Percentiles rank a stretch among this genome's conserved stretches.
phyloP scores from a whole-genome alignment of 2,329 filamentous ascomycete species.

The Daldinia eschscholtzii region DNA sequence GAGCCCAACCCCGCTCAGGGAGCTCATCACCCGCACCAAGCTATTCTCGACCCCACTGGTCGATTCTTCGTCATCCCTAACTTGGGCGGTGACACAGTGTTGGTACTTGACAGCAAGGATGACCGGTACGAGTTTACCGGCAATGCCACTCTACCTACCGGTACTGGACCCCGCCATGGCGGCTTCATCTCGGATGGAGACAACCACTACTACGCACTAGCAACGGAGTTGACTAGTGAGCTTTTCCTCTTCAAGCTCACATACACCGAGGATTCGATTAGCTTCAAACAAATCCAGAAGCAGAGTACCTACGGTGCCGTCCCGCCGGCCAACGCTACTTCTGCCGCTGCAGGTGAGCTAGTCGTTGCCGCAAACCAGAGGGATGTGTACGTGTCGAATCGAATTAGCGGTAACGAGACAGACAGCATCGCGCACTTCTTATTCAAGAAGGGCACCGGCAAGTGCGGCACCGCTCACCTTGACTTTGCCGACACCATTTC shows the following conservation, averaged over 20 bases:
- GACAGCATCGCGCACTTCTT: slow-evolving; percentile 65
- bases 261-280: slow-evolving; percentile 55
- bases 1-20: slow-evolving; percentile 49
- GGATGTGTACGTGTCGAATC: slow-evolving; percentile 66
- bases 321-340: slow-evolving; percentile 53
- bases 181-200: slow-evolving; percentile 57
- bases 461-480: slow-evolving; percentile 40
- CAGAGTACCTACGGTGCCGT: slow-evolving; percentile 58
- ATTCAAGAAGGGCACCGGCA: slow-evolving; percentile 26
- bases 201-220: slow-evolving; percentile 61
- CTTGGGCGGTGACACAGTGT: slow-evolving; percentile 62
- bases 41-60: slow-evolving; percentile 62
- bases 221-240: slow-evolving; percentile 61
- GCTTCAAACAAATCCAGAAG: slow-evolving; percentile 54
- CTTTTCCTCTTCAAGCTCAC: slow-evolving; percentile 59
- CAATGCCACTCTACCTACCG: slow-evolving; percentile 54
- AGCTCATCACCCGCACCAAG: slow-evolving; percentile 61
- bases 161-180: slow-evolving; percentile 65
- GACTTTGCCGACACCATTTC: slow-evolving; percentile 45
- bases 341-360: slow-evolving; percentile 62
- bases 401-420: slow-evolving; percentile 59
- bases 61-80: slow-evolving; percentile 64
- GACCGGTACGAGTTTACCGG: slow-evolving; percentile 57
- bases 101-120: slow-evolving; percentile 60
- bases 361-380: slow-evolving; percentile 57